Evolutionary conservation across 129 eudicot species (phyloP).

Genomic region (Chrysanthemum seticuspe): DNA sequence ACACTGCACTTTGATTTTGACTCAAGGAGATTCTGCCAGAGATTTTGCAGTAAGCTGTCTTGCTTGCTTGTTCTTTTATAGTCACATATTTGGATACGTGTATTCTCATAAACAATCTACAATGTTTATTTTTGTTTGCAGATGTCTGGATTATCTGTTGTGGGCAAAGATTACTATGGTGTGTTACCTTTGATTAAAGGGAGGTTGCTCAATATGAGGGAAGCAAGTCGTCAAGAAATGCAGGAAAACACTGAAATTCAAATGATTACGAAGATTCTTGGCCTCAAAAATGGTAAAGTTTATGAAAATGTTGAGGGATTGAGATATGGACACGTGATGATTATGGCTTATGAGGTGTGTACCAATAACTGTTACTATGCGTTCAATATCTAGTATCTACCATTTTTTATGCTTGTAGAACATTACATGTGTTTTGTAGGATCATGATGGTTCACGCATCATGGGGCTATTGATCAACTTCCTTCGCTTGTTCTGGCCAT

Average conservation of each 20-base stretch:
- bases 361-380: not conserved
- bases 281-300: not conserved
- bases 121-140: not conserved
- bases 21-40: not conserved
- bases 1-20: not conserved
- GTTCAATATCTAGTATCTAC: not conserved
- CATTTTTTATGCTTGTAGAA: not conserved
- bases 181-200: not conserved
- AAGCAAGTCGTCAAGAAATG: not conserved
- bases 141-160: conserved; percentile 3
- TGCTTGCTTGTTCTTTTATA: not conserved
- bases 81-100: too few species aligned
- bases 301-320: not conserved
- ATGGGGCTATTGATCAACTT: conserved; percentile 73
- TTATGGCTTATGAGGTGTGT: not conserved
- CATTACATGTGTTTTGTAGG: conserved; percentile 36
- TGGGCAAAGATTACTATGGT: not conserved
- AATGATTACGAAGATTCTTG: not conserved
- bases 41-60: not conserved
- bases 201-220: not conserved
- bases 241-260: not conserved
- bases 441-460: conserved; percentile 82
- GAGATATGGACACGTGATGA: not conserved
- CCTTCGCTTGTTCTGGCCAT: conserved; percentile 63
- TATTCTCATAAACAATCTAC: not conserved